These are phyloP conservation scores for Tetraselmis chui DNA, from an alignment of 139 green algal genomes.

Conservation along the genomic window DNA sequence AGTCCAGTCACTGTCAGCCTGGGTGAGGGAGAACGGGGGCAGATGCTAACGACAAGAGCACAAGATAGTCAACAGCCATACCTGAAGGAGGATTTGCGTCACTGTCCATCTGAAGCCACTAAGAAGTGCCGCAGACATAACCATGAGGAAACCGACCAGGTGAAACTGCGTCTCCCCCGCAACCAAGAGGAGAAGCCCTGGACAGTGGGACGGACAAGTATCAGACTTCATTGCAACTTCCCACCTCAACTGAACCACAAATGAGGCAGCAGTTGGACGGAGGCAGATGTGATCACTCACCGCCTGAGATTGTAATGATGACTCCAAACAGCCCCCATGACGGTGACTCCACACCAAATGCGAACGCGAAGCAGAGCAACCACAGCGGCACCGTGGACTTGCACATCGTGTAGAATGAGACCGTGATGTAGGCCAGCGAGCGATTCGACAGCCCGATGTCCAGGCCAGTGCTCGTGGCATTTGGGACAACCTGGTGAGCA, in stretches of 20 bases:
- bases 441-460: not conserved
- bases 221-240: too few species aligned
- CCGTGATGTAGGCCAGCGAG: constrained; percentile 29
- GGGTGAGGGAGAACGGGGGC: not conserved
- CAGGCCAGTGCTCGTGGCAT: not conserved
- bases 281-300: too few species aligned
- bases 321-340: constrained; percentile 6
- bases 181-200: constrained; percentile 82
- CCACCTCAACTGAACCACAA: too few species aligned
- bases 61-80: not conserved
- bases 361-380: constrained; percentile 87
- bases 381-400: constrained; percentile 88
- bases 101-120: constrained; percentile 83
- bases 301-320: not conserved
- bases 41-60: not conserved
- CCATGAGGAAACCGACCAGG: constrained; percentile 67
- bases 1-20: not conserved
- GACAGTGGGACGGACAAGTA: too few species aligned
- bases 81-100: constrained; percentile 79
- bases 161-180: constrained; percentile 83
- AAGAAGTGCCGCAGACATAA: constrained; percentile 77
- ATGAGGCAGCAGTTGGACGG: too few species aligned
- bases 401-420: constrained; percentile 95
- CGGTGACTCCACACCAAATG: constrained; percentile 19
- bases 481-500: not conserved